Conservation (phyloP, 2,329 filamentous ascomycete species). For the Nothophoma quercina region DNA sequence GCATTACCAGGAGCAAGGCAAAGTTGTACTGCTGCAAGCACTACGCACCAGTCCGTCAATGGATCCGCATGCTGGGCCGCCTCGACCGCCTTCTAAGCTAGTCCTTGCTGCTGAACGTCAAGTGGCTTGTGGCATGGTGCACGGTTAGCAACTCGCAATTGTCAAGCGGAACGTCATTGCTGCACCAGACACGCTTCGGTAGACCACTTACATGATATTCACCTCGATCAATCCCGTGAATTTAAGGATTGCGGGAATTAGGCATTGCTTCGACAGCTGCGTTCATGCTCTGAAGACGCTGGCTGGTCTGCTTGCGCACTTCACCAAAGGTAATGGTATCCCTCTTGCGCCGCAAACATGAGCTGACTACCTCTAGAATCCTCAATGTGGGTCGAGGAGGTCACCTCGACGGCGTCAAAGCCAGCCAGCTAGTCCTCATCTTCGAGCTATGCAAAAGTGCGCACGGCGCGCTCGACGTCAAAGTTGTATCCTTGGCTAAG, state of each 20-base stretch:
- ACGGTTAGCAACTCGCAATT: neutral
- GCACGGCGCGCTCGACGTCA: no score
- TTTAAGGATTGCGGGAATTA: neutral
- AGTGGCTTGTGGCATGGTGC: neutral
- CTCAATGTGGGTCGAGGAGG: neutral
- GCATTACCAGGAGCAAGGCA: neutral
- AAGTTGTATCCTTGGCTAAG: neutral
- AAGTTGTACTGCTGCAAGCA: neutral
- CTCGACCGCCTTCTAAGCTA: neutral
- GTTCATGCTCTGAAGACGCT: neutral
- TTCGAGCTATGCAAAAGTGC: neutral
- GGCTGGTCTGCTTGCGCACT: neutral
- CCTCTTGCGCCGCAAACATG: neutral
- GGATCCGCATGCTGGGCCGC: neutral
- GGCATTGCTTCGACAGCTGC: neutral
- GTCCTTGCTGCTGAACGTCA: neutral
- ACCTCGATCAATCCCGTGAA: neutral
- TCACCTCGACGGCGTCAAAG: neutral
- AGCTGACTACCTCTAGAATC: neutral
- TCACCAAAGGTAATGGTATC: neutral
- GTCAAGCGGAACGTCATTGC: neutral
- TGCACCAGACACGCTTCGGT: neutral
- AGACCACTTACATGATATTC: neutral
- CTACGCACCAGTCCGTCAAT: neutral
- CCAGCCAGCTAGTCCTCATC: neutral